Evolutionary conservation across 257 asterid species (phyloP), one percentile per base, ranked within the genome.

Genomic region (Plantago elongata): DNA sequence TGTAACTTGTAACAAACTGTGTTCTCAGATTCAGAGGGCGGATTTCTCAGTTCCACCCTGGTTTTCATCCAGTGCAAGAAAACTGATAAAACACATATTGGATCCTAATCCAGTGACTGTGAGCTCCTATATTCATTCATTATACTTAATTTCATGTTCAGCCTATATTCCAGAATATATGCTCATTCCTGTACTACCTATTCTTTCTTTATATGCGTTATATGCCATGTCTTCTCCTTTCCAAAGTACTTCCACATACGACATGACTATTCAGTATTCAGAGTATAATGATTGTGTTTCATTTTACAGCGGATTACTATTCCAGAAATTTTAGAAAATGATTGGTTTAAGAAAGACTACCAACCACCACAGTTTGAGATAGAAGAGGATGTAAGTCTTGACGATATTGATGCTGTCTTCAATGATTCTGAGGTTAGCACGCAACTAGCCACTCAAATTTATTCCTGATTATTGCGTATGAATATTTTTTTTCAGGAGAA

Each of bases 331-430:
- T 77, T 84, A 61, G 86, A 71, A 74, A 74, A 88, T 69, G 84
- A 81, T 7, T 88, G 96, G 96, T 88, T 88, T 75, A 81, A 81
- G 77, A 82, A 77, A 79, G 89, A 80, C 65, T 85, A 83, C 74
- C 61, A 78, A 74, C 89, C 87, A 63, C 77, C 92, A 22, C 72
- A 61, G 22, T 88, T 88, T 82, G 79, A 77, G 69, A 77, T 72
- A 72, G 90, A 83, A 37, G 89, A 81, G 70, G 83, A 68, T 63
- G 88, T 83, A 66, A 81, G 59, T 78, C 88, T 85, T 72, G 88
- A 83, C 27, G 96, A 88, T 60, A 68, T 88, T 49, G 86, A 84
- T 78, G 94, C 91, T 54, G 83, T 79, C 68, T 88, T 88, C 78
- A 79, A 79, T 75, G 80, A 78, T 68, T 81, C 82, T 27, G 84